These are phyloP conservation scores for Tolypocladium tropicale DNA, from an alignment of 2,329 filamentous ascomycete species.

Conservation along the genomic window DNA sequence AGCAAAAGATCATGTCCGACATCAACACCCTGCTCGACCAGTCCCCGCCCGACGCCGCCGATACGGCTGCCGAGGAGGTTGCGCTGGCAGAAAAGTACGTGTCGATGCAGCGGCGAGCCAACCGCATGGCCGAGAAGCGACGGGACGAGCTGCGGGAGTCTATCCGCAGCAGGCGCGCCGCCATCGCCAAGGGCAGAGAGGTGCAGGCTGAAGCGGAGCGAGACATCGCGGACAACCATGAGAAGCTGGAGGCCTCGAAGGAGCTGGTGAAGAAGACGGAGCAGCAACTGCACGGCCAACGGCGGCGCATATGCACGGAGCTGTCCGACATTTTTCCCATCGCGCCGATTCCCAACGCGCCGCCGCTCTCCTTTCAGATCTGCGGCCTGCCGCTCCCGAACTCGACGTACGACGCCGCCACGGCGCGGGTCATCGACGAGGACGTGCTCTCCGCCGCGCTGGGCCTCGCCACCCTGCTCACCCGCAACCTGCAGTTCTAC, in stretches of 20 bases:
- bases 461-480: constrained; percentile 67
- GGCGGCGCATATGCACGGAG: constrained; percentile 79
- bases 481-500: constrained; percentile 72
- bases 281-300: constrained; percentile 70
- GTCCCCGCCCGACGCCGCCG: constrained; percentile 30
- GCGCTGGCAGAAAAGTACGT: constrained; percentile 44
- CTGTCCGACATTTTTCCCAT: constrained; percentile 74
- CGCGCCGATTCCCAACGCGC: constrained; percentile 43
- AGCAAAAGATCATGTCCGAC: constrained; percentile 63
- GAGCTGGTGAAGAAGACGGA: constrained; percentile 44
- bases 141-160: constrained; percentile 59
- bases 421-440: constrained; percentile 42
- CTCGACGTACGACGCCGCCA: constrained; percentile 53
- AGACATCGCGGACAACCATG: constrained; percentile 51
- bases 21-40: constrained; percentile 52
- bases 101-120: constrained; percentile 51
- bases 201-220: constrained; percentile 47
- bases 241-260: constrained; percentile 47
- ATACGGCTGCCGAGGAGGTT: constrained; percentile 38
- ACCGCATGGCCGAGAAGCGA: constrained; percentile 50
- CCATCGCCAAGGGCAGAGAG: constrained; percentile 55
- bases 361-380: constrained; percentile 74
- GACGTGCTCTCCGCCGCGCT: constrained; percentile 72
- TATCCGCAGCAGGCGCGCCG: constrained; percentile 52
- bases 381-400: constrained; percentile 71